Conservation (phyloP, 148 eudicot species). For the Nepenthes mirabilis region DNA sequence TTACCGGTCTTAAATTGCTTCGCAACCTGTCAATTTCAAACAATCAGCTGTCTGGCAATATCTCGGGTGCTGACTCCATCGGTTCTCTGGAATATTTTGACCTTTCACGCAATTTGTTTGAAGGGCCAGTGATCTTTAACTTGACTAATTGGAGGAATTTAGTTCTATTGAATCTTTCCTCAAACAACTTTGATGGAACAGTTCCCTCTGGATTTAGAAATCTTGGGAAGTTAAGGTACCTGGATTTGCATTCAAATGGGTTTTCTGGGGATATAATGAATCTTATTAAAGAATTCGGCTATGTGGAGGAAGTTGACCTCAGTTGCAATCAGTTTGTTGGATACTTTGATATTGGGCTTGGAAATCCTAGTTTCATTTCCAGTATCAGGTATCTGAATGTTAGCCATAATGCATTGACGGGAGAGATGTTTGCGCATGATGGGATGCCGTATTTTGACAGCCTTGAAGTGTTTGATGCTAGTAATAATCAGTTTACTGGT, state of each 20-base stretch:
- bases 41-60: slow-evolving; percentile 36
- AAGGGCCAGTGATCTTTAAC: slow-evolving; percentile 27
- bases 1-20: slow-evolving; percentile 34
- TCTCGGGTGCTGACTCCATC: slow-evolving; percentile 26
- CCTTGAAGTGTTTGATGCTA: slow-evolving; percentile 58
- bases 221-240: slow-evolving; percentile 26
- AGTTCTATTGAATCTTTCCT: slow-evolving; percentile 39
- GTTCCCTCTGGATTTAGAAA: slow-evolving; percentile 35
- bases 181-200: slow-evolving; percentile 29
- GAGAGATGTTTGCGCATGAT: slow-evolving; percentile 58
- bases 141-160: slow-evolving; percentile 25
- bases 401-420: slow-evolving; percentile 44
- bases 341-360: slow-evolving; percentile 42
- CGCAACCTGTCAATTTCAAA: slow-evolving; percentile 38
- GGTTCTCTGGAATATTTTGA: slow-evolving; percentile 38
- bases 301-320: slow-evolving; percentile 36
- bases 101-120: slow-evolving; percentile 41
- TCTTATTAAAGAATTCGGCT: slow-evolving; percentile 29
- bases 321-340: slow-evolving; percentile 44
- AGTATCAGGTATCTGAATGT: slow-evolving; percentile 41
- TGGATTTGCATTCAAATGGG: slow-evolving; percentile 47
- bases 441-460: slow-evolving; percentile 56
- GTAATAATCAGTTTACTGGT: slow-evolving; percentile 41
- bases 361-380: slow-evolving; percentile 34
- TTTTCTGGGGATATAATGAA: slow-evolving; percentile 44